Percentiles rank a stretch among this genome's conserved stretches.
Evolutionary conservation across 2,329 filamentous ascomycete genomes (phyloP).

Genomic region (Calonectria crousiana): DNA sequence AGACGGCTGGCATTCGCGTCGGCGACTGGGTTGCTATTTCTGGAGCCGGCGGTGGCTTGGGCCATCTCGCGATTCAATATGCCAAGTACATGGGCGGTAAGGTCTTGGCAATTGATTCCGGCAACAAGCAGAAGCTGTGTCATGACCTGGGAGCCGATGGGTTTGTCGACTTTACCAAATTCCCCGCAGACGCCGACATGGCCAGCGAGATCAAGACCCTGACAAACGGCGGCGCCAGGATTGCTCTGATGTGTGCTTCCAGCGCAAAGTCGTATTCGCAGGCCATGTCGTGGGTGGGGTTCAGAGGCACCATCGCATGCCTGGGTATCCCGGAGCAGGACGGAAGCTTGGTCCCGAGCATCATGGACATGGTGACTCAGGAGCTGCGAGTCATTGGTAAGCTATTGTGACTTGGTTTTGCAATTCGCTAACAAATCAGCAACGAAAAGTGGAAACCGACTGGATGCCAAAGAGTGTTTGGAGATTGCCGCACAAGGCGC

Average conservation of each 20-base stretch:
- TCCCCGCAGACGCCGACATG: neutral
- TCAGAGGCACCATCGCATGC: neutral
- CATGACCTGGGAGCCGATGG: slow-evolving; percentile 36
- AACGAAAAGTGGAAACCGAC: slow-evolving; percentile 19
- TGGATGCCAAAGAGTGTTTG: slow-evolving; percentile 18
- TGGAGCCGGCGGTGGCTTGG: slow-evolving; percentile 48
- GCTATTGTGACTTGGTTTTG: neutral
- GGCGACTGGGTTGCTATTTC: slow-evolving; percentile 45
- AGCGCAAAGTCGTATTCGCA: slow-evolving; percentile 35
- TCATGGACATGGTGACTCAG: slow-evolving; percentile 9
- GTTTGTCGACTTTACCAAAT: slow-evolving; percentile 22
- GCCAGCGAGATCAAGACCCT: slow-evolving; percentile 26
- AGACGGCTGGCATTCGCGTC: slow-evolving; percentile 24
- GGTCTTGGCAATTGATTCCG: slow-evolving; percentile 44
- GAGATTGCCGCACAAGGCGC: slow-evolving; percentile 14
- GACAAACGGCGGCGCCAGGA: slow-evolving; percentile 30
- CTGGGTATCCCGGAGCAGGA: slow-evolving; percentile 31
- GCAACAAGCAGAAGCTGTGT: slow-evolving; percentile 40
- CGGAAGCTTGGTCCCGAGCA: slow-evolving; percentile 1
- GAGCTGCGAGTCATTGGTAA: slow-evolving; percentile 20
- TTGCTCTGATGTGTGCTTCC: slow-evolving; percentile 40
- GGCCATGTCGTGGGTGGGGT: neutral
- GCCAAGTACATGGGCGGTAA: slow-evolving; percentile 45
- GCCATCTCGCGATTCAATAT: slow-evolving; percentile 46
- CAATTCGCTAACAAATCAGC: neutral